Conservation (phyloP, 441 rosid genomes). For the Pelargonium cotyledonis region DNA sequence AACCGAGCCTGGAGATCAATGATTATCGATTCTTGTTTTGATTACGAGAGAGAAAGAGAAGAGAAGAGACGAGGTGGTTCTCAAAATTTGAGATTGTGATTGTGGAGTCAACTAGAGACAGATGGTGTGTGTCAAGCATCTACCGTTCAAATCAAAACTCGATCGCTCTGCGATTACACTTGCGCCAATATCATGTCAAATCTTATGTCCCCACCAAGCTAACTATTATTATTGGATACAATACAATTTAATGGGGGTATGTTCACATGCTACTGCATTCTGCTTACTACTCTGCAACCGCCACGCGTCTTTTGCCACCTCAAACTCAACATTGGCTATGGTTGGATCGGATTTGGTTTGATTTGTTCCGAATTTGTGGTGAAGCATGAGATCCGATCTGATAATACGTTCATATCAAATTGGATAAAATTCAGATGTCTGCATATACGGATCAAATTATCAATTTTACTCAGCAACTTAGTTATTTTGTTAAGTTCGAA, state of each 20-base stretch:
- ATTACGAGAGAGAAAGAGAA: constrained; percentile 16
- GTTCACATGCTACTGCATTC: not conserved
- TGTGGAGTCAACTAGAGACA: no score
- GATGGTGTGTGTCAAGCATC: not conserved
- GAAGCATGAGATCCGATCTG: no score
- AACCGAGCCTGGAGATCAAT: not conserved
- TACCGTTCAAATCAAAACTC: not conserved
- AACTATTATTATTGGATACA: not conserved
- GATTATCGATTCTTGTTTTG: not conserved
- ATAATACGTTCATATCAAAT: no score
- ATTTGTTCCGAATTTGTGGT: no score
- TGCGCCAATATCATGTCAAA: not conserved
- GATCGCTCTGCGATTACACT: not conserved
- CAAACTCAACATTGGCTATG: not conserved
- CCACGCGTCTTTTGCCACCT: not conserved
- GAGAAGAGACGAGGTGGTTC: not conserved
- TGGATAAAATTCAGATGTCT: no score
- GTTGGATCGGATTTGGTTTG: no score
- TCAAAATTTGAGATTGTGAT: no score
- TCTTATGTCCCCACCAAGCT: not conserved
- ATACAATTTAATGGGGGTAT: not conserved
- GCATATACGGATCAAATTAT: no score
- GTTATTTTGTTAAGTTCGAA: no score
- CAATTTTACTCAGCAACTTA: no score
- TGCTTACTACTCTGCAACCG: not conserved